Conservation (phyloP, 305 asterid species). For the Lippia alba region DNA sequence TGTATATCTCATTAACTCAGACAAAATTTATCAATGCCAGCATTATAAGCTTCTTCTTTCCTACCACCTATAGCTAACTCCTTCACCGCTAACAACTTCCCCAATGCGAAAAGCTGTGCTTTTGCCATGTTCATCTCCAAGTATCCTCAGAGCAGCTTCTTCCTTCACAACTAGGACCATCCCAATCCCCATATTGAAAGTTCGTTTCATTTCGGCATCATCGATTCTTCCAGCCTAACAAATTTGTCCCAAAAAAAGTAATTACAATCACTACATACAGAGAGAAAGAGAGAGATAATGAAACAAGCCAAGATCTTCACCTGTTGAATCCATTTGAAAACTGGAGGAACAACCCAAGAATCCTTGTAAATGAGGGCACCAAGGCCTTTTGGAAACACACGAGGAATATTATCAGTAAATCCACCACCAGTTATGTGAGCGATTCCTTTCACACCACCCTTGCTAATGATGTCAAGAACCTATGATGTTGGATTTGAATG, state of each 20-base stretch:
- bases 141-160: conserved; percentile 66
- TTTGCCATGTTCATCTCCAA: conserved; percentile 43
- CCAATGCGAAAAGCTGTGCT: conserved; percentile 57
- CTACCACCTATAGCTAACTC: conserved; percentile 59
- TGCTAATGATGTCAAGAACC: conserved; percentile 84
- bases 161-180: conserved; percentile 86
- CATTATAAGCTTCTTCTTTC: background rate
- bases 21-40: conserved; percentile 8
- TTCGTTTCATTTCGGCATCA: conserved; percentile 81
- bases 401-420: conserved; percentile 90
- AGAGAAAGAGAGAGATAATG: background rate
- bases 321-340: conserved; percentile 94
- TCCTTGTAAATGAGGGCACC: conserved; percentile 73
- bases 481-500: conserved; percentile 34
- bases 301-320: conserved; percentile 41
- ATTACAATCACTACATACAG: background rate
- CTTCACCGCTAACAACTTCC: conserved; percentile 73
- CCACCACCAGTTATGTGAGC: conserved; percentile 99
- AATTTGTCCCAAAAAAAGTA: conserved; percentile 9
- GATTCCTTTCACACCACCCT: conserved; percentile 96
- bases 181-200: conserved; percentile 94
- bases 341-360: conserved; percentile 82
- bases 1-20: background rate
- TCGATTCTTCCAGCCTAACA: conserved; percentile 78
- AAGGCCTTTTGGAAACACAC: conserved; percentile 85